A percentile compares a stretch with the other conserved stretches of the same genome.
These are phyloP conservation scores for Myriangium duriaei DNA, from an alignment of 2,329 filamentous ascomycete genomes.

Conservation along the genomic window DNA sequence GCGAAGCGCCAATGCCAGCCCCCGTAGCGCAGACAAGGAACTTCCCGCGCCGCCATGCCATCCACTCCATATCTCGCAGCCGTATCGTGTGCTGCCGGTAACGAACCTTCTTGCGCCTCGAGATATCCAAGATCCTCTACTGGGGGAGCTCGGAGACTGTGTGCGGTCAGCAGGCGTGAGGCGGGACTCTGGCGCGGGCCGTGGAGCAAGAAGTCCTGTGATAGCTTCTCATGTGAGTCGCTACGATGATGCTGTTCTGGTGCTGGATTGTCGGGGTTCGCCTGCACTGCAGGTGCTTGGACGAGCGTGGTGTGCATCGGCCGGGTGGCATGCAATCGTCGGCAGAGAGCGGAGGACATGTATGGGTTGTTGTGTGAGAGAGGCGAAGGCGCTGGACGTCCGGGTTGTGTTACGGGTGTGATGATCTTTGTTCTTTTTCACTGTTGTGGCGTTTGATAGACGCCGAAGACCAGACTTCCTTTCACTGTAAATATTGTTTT, in stretches of 20 bases:
- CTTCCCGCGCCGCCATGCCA: slow-evolving; percentile 23
- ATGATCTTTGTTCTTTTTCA: too few species aligned
- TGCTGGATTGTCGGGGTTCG: slow-evolving; percentile 42
- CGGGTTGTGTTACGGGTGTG: slow-evolving; percentile 45
- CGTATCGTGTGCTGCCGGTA: slow-evolving; percentile 24
- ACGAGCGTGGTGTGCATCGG: slow-evolving; percentile 59
- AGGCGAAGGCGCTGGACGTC: slow-evolving; percentile 59
- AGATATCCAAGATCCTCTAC: too few species aligned
- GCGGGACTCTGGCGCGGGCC: slow-evolving; percentile 5
- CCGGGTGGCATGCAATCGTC: slow-evolving; percentile 61
- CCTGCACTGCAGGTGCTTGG: slow-evolving; percentile 58
- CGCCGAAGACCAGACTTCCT: too few species aligned
- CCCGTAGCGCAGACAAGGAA: slow-evolving; percentile 15
- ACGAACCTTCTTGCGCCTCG: background rate
- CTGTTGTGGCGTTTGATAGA: too few species aligned
- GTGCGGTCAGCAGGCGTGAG: background rate
- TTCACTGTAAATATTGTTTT: too few species aligned
- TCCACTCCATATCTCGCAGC: slow-evolving; percentile 29
- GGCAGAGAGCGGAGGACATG: slow-evolving; percentile 57
- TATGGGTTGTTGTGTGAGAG: slow-evolving; percentile 59
- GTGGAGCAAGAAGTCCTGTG: background rate
- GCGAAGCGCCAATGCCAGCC: slow-evolving; percentile 11
- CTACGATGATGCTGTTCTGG: slow-evolving; percentile 23
- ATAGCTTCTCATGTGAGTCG: too few species aligned
- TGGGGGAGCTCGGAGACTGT: background rate